Evolutionary conservation across 2,329 filamentous ascomycete genomes (phyloP).

Genomic region (Dichotomopilus funicola): DNA sequence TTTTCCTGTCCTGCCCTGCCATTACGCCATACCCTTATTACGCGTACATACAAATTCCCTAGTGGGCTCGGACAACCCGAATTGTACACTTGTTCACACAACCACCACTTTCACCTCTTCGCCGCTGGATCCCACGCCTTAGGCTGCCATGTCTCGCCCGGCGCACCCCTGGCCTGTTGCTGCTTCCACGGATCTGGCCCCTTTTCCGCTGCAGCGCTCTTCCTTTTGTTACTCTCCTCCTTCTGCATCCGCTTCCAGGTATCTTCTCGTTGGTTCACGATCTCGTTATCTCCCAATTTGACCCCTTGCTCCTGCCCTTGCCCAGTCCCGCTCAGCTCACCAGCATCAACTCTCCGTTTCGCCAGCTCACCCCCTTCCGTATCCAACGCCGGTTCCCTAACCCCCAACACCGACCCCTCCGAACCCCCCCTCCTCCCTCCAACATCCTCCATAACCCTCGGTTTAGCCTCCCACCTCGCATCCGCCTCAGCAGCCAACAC

Average conservation of each 20-base stretch:
- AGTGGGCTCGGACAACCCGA: neutral
- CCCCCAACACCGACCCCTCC: slow-evolving; percentile 15
- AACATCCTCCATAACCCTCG: slow-evolving; percentile 21
- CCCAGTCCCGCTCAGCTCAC: neutral
- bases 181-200: slow-evolving; percentile 51
- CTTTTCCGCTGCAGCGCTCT: slow-evolving; percentile 3
- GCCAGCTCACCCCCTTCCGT: neutral
- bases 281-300: slow-evolving; percentile 7
- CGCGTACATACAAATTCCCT: neutral
- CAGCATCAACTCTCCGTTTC: neutral
- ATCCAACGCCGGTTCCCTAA: slow-evolving; percentile 5
- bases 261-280: slow-evolving; percentile 13
- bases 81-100: neutral
- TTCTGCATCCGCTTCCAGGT: slow-evolving; percentile 17
- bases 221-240: neutral
- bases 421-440: slow-evolving; percentile 23
- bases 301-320: neutral
- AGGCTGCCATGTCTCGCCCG: slow-evolving; percentile 63
- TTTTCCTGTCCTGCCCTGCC: too few species aligned
- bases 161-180: slow-evolving; percentile 37
- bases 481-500: slow-evolving; percentile 55
- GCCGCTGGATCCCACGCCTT: slow-evolving; percentile 45
- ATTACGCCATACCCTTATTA: too few species aligned
- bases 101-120: slow-evolving; percentile 25
- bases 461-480: slow-evolving; percentile 56